These are phyloP conservation scores for Lachancea sp. DNA, from an alignment of 805 yeast genomes.

Conservation along the genomic window DNA sequence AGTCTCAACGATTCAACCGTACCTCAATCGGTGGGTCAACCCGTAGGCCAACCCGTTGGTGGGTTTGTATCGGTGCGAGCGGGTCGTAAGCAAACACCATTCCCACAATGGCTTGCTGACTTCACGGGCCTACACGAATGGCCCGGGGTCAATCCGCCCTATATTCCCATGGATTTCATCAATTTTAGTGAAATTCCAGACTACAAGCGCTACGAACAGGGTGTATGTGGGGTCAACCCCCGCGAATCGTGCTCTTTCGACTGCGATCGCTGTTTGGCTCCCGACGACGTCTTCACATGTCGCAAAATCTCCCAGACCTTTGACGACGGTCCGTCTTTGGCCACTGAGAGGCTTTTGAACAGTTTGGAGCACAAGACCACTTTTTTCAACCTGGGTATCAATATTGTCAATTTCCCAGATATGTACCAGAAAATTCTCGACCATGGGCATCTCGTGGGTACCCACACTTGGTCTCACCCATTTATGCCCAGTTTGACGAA, in stretches of 20 bases:
- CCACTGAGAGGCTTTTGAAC: conserved; percentile 54
- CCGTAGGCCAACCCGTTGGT: conserved; percentile 7
- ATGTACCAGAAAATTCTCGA: conserved; percentile 50
- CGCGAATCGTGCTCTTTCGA: conserved; percentile 73
- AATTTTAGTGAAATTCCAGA: conserved; percentile 49
- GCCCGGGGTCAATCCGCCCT: conserved; percentile 89
- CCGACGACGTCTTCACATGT: conserved; percentile 74
- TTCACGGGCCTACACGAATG: conserved; percentile 69
- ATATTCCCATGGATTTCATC: conserved; percentile 70
- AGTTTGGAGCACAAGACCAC: conserved; percentile 56
- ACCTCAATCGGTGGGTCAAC: conserved; percentile 6
- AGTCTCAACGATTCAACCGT: neutral
- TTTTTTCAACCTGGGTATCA: conserved; percentile 79
- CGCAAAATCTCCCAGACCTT: conserved; percentile 75
- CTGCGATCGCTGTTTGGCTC: conserved; percentile 69
- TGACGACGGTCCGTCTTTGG: conserved; percentile 89
- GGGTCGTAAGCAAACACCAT: conserved; percentile 36
- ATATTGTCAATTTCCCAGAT: conserved; percentile 71
- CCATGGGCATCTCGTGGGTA: conserved; percentile 72
- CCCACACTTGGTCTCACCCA: conserved; percentile 92
- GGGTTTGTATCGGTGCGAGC: conserved; percentile 7
- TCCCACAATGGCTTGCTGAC: conserved; percentile 74
- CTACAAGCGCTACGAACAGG: conserved; percentile 45
- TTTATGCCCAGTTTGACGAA: conserved; percentile 72
- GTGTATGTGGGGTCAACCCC: conserved; percentile 47